phyloP scores from a whole-genome alignment of 2,329 filamentous ascomycete genomes.

The Teratosphaeria epicoccoides region DNA sequence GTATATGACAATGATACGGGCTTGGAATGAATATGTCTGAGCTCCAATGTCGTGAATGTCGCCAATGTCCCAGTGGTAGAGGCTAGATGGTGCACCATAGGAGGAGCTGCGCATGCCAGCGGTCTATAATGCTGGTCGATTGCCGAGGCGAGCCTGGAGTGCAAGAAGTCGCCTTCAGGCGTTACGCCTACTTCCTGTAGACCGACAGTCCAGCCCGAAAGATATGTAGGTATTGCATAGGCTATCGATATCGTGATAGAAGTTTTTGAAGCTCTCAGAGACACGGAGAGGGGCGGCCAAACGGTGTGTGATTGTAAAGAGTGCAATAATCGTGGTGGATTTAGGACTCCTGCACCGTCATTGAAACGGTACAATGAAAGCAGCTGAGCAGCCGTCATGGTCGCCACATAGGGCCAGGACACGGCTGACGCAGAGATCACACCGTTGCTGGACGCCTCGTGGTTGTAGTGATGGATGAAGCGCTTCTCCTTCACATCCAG shows the following conservation, averaged over 20 bases:
- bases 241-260: conserved; percentile 73
- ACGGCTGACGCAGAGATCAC: conserved; percentile 61
- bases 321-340: conserved; percentile 53
- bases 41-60: conserved; percentile 14
- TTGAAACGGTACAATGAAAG: conserved; percentile 56
- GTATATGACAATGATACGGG: conserved; percentile 44
- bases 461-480: conserved; percentile 46
- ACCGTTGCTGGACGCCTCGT: conserved; percentile 51
- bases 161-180: conserved; percentile 36
- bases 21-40: conserved; percentile 28
- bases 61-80: conserved; percentile 8
- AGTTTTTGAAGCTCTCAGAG: conserved; percentile 56
- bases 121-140: conserved; percentile 37
- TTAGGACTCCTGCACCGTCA: conserved; percentile 8
- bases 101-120: conserved; percentile 24
- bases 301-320: conserved; percentile 74
- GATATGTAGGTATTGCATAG: conserved; percentile 67
- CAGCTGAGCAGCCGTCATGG: conserved; percentile 62
- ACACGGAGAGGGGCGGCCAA: conserved; percentile 68
- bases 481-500: conserved; percentile 38
- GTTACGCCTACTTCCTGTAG: conserved; percentile 78
- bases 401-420: conserved; percentile 64
- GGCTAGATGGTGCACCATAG: conserved; percentile 20
- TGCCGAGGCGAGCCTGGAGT: conserved; percentile 42
- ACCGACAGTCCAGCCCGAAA: conserved; percentile 76